A percentile compares a stretch with the other conserved stretches of the same genome.
phyloP scores from a whole-genome alignment of 805 yeast genomes.

The Schwanniomyces yamadae region DNA sequence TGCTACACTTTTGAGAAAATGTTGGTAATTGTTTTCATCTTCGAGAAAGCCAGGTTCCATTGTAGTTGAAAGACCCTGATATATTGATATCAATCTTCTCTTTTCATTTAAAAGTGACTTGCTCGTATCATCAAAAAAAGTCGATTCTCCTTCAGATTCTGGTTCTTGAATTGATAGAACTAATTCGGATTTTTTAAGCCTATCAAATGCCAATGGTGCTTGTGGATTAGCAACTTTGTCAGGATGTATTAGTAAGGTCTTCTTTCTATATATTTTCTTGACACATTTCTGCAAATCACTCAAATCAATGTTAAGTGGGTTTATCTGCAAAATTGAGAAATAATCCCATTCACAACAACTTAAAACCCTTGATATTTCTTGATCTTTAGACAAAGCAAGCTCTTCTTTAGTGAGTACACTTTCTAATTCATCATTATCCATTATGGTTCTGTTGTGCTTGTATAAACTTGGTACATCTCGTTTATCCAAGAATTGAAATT shows the following conservation, averaged over 20 bases:
- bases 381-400: slow-evolving; percentile 37
- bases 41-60: not conserved
- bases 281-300: slow-evolving; percentile 41
- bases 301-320: slow-evolving; percentile 19
- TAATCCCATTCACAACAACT: slow-evolving; percentile 49
- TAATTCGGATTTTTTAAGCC: slow-evolving; percentile 53
- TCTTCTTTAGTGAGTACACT: slow-evolving; percentile 23
- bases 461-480: not conserved
- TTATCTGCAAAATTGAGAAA: slow-evolving; percentile 50
- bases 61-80: slow-evolving; percentile 11
- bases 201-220: slow-evolving; percentile 67
- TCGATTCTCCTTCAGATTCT: slow-evolving; percentile 10
- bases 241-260: slow-evolving; percentile 67
- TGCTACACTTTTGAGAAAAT: slow-evolving; percentile 41
- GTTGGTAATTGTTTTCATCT: not conserved
- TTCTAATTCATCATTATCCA: slow-evolving; percentile 19
- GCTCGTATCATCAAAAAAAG: slow-evolving; percentile 5
- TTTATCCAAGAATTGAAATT: not conserved
- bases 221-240: slow-evolving; percentile 55
- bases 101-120: slow-evolving; percentile 14
- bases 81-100: slow-evolving; percentile 28
- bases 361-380: slow-evolving; percentile 57
- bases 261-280: slow-evolving; percentile 51
- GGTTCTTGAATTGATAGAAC: slow-evolving; percentile 21
- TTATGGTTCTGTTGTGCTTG: not conserved